A percentile compares a stretch with the other conserved stretches of the same genome.
phyloP scores from a whole-genome alignment of 805 yeast genomes.

The Yamadazyma akitaensis region DNA sequence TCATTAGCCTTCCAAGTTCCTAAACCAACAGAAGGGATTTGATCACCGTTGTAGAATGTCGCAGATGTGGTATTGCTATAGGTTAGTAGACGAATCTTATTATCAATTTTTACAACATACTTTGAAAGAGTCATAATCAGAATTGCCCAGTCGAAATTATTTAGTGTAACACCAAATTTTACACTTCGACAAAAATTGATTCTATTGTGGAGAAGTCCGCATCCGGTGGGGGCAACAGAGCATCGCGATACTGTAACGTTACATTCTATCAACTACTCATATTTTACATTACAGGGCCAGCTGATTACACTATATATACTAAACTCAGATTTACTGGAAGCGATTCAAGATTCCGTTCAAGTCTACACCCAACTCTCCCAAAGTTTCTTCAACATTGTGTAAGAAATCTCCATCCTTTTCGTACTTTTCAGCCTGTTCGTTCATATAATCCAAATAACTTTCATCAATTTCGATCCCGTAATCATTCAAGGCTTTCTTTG shows the following conservation, averaged over 20 bases:
- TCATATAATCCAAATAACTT: constrained; percentile 15
- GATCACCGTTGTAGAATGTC: constrained; percentile 6
- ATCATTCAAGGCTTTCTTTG: constrained; percentile 12
- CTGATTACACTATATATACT: not conserved
- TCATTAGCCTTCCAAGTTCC: constrained; percentile 11
- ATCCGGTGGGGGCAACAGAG: too few species aligned
- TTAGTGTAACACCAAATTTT: too few species aligned
- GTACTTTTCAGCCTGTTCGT: constrained; percentile 7
- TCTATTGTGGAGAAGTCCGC: too few species aligned
- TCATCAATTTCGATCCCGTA: constrained; percentile 18
- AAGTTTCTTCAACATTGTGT: constrained; percentile 1
- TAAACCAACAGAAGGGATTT: constrained; percentile 13
- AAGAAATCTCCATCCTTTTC: not conserved
- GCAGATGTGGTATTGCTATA: not conserved
- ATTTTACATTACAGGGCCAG: too few species aligned
- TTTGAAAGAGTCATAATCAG: too few species aligned
- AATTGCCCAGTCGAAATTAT: too few species aligned
- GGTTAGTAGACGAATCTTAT: too few species aligned
- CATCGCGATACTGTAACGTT: too few species aligned
- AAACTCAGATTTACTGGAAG: not conserved
- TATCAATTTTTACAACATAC: too few species aligned
- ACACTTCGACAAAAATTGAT: too few species aligned
- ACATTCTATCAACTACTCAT: too few species aligned
- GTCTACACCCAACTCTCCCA: constrained; percentile 5
- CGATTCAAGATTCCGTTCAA: constrained; percentile 1